Conservation (phyloP, 2,329 filamentous ascomycete species). For the Diaporthe amygdali region DNA sequence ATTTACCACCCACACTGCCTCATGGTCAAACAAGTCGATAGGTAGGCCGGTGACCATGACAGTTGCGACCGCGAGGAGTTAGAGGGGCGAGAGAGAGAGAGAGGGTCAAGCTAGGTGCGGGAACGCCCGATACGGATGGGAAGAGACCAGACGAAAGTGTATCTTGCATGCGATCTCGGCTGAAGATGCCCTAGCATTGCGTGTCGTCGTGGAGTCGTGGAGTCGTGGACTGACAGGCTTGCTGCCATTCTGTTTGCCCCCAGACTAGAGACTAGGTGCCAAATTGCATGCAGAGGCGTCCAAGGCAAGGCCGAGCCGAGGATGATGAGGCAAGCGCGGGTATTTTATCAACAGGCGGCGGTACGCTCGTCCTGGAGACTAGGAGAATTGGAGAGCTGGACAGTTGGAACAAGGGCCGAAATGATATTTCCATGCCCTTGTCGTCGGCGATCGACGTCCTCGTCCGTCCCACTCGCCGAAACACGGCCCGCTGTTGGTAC, state of each 20-base stretch:
- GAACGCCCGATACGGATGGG: not conserved
- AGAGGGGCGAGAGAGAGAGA: not conserved
- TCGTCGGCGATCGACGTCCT: not conserved
- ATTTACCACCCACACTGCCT: not conserved
- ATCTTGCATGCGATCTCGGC: conserved; percentile 12
- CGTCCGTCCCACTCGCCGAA: conserved; percentile 18
- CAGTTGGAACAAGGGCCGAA: not conserved
- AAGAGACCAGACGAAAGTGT: conserved; percentile 14
- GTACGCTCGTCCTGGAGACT: not conserved
- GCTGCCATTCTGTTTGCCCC: not conserved
- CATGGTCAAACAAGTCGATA: not conserved
- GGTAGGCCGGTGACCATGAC: not conserved
- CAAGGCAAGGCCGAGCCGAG: not conserved
- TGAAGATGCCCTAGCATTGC: not conserved
- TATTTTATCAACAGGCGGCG: not conserved
- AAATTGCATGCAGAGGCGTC: not conserved
- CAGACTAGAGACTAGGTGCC: not conserved
- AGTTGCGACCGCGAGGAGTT: not conserved
- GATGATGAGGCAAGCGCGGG: not conserved
- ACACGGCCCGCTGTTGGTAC: conserved; percentile 15
- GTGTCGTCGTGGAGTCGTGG: not conserved
- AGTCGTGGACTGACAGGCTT: not conserved
- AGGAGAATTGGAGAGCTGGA: not conserved
- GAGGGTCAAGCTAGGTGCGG: not conserved
- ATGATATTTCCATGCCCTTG: not conserved